phyloP scores from a whole-genome alignment of 306 rosid genomes.

The Cucurbita argyrosperma region DNA sequence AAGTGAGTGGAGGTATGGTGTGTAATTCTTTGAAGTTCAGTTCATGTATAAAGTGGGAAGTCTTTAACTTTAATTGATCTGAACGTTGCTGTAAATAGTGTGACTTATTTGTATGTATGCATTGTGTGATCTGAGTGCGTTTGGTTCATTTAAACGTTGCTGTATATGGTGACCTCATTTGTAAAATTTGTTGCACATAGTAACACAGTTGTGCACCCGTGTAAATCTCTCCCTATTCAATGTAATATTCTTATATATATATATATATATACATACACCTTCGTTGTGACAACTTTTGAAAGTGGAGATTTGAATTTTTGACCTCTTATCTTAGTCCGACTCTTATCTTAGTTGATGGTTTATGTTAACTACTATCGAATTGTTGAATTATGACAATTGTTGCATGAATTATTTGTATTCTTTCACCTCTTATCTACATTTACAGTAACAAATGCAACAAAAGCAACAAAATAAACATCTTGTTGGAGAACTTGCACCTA shows the following conservation, averaged over 20 bases:
- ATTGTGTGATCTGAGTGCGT: background rate
- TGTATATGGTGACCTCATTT: background rate
- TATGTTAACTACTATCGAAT: no score
- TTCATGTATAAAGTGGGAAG: background rate
- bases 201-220: background rate
- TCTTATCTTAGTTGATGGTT: no score
- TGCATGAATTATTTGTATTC: no score
- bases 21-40: background rate
- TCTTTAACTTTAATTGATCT: background rate
- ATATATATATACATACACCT: background rate
- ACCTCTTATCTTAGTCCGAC: no score
- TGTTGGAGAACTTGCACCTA: background rate
- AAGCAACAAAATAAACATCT: background rate
- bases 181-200: background rate
- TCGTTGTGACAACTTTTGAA: no score
- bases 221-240: background rate
- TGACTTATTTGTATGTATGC: background rate
- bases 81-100: background rate
- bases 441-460: background rate
- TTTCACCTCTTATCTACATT: background rate
- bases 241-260: slow-evolving; percentile 1
- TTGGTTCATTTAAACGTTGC: background rate
- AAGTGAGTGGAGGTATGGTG: no score
- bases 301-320: no score
- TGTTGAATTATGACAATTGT: no score